These are phyloP conservation scores for Ogataea zsoltii DNA, from an alignment of 805 yeast species.

Conservation along the genomic window DNA sequence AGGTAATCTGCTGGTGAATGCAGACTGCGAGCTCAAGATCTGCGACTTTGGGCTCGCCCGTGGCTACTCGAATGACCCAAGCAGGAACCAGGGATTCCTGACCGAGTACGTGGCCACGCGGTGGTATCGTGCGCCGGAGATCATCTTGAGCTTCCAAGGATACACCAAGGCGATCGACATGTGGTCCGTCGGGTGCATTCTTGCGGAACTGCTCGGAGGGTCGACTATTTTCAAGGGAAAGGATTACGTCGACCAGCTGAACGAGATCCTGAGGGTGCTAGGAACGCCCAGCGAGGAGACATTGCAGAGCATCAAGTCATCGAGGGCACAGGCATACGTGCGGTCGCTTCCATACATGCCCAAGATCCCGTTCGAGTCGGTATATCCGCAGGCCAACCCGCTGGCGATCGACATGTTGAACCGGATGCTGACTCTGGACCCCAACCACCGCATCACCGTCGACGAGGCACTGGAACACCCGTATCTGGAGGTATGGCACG, in stretches of 20 bases:
- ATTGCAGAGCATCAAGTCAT: constrained; percentile 69
- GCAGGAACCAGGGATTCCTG: constrained; percentile 86
- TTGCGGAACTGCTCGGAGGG: constrained; percentile 91
- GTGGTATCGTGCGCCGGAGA: constrained; percentile 99
- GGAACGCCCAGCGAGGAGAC: constrained; percentile 91
- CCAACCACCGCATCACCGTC: constrained; percentile 79
- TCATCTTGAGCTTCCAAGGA: constrained; percentile 90
- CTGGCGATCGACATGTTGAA: constrained; percentile 79
- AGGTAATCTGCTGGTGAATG: constrained; percentile 87
- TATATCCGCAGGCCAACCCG: constrained; percentile 87
- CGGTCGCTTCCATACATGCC: constrained; percentile 82
- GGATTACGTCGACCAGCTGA: constrained; percentile 93
- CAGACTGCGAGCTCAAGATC: constrained; percentile 93
- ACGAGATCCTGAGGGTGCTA: constrained; percentile 78
- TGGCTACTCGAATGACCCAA: constrained; percentile 81
- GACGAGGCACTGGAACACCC: constrained; percentile 89
- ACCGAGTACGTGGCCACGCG: constrained; percentile 98
- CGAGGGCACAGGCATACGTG: constrained; percentile 89
- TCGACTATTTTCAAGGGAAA: constrained; percentile 91
- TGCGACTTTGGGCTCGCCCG: constrained; percentile 97
- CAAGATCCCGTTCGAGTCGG: constrained; percentile 63
- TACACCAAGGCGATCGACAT: constrained; percentile 96
- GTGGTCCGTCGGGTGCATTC: constrained; percentile 97
- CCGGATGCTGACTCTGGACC: constrained; percentile 83
- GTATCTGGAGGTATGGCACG: constrained; percentile 87